A percentile compares a stretch with the other conserved stretches of the same genome.
Conservation (phyloP, 108 stramenopile species). For the Cyclostephanos tholiformis region DNA sequence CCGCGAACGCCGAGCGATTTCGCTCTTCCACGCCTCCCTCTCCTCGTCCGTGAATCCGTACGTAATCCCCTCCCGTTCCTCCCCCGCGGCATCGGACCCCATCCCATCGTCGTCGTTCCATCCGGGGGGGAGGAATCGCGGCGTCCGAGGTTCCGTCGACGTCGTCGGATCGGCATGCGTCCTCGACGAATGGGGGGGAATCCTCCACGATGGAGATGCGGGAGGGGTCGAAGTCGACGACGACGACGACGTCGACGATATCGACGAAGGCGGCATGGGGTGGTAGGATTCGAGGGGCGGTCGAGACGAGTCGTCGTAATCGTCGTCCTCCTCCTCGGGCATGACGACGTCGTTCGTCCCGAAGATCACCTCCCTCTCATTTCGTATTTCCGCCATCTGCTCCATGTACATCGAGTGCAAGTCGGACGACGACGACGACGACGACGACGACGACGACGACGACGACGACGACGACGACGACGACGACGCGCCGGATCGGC, state of each 20-base stretch:
- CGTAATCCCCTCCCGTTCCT: conserved; percentile 64
- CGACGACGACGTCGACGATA: background rate
- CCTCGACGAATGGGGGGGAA: background rate
- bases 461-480: too few species aligned
- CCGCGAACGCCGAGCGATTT: conserved; percentile 4
- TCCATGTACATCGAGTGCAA: conserved; percentile 45
- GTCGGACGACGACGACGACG: conserved; percentile 14
- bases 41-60: conserved; percentile 74
- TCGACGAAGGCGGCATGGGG: too few species aligned
- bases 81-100: conserved; percentile 30
- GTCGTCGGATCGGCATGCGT: background rate
- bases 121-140: conserved; percentile 11
- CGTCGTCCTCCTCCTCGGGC: background rate
- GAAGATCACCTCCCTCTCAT: conserved; percentile 38
- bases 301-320: conserved; percentile 7
- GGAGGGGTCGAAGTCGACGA: background rate
- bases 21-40: conserved; percentile 60
- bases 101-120: conserved; percentile 41
- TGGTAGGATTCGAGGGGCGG: too few species aligned
- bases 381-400: conserved; percentile 48
- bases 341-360: background rate
- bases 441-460: conserved; percentile 4
- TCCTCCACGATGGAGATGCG: background rate
- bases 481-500: too few species aligned
- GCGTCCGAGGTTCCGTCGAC: background rate